Percentiles rank a stretch among this genome's conserved stretches.
Conservation (phyloP, 495 filamentous ascomycete genomes). For the Bacidia rubella region DNA sequence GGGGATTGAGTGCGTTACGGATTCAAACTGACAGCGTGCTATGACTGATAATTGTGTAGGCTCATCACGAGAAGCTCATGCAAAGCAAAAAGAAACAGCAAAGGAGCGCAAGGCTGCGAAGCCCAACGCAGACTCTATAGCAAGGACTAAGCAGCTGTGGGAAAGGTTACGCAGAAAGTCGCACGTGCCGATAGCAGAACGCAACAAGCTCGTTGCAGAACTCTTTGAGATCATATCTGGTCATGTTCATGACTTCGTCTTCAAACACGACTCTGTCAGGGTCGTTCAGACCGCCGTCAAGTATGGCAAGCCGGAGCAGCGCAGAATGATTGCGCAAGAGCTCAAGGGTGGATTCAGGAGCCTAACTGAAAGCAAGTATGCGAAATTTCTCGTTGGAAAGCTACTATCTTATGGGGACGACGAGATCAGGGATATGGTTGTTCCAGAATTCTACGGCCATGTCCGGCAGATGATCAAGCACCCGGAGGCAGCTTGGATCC, state of each 20-base stretch:
- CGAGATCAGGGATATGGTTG: slow-evolving; percentile 71
- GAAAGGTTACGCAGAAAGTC: slow-evolving; percentile 85
- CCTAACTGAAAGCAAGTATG: slow-evolving; percentile 85
- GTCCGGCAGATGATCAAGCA: slow-evolving; percentile 89
- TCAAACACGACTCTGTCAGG: slow-evolving; percentile 94
- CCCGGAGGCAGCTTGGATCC: slow-evolving; percentile 87
- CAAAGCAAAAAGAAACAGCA: slow-evolving; percentile 77
- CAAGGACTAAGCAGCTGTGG: slow-evolving; percentile 92
- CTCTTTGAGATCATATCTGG: slow-evolving; percentile 84
- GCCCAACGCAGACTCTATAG: slow-evolving; percentile 77
- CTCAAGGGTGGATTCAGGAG: slow-evolving; percentile 72
- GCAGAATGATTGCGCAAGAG: slow-evolving; percentile 75
- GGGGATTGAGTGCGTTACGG: background rate
- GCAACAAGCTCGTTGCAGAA: slow-evolving; percentile 74
- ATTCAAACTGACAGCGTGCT: background rate
- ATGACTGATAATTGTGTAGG: background rate
- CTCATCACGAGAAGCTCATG: slow-evolving; percentile 68
- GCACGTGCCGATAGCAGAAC: slow-evolving; percentile 71
- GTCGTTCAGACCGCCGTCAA: slow-evolving; percentile 94
- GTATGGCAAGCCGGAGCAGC: slow-evolving; percentile 73
- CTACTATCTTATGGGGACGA: slow-evolving; percentile 77
- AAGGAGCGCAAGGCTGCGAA: slow-evolving; percentile 85
- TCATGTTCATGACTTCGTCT: slow-evolving; percentile 81
- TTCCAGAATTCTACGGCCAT: slow-evolving; percentile 88
- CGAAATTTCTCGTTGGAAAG: slow-evolving; percentile 93